Evolutionary conservation across 495 filamentous ascomycete species (phyloP), one percentile per base, ranked within the genome.

Genomic region (Xylaria palmicola): DNA sequence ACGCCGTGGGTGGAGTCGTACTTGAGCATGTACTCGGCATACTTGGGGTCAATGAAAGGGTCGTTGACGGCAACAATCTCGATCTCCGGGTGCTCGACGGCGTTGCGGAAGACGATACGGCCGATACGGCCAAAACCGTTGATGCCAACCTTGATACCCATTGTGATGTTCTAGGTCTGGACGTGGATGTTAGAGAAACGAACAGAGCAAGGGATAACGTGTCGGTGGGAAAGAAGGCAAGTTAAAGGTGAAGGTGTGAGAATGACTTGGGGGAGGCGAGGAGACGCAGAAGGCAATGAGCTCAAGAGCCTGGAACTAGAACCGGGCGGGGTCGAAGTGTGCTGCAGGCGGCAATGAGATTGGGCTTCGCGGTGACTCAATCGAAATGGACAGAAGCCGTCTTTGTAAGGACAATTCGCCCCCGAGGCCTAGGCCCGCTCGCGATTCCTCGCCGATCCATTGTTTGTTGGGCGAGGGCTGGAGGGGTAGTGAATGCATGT

Each of bases 61-160:
- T 98, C 94, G 83, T 98, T 98, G 83, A 97, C 90, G 65, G 94
- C 93, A 67, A 96, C 91, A 73, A 98, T 83, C 60, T 96, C 83
- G 70, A 97, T 88, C 60, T 92, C 90, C 62, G 79, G 76, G 77
- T 91, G 88, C 85, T 91, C 87, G 68, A 96, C 74, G 74, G 93
- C 93, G 76, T 85, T 80, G 67, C 76, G 73, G 79, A 81, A 78
- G 71, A 92, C 95, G 77, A 98, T 97, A 77, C 94, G 89, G 66
- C 94, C 94, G 79, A 98, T 98, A 79, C 94, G 93, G 83, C 94
- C 94, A 83, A 98, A 98, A 77, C 94, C 94, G 87, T 97, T 98
- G 86, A 96, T 97, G 71, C 92, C 92, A 70, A 95, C 91, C 87
- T 93, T 81, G 72, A 82, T 72, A 64, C 65, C 64, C 79, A 81